These are phyloP conservation scores for Lasiodiplodia sp. DNA, from an alignment of 2,329 filamentous ascomycete genomes.

Conservation along the genomic window DNA sequence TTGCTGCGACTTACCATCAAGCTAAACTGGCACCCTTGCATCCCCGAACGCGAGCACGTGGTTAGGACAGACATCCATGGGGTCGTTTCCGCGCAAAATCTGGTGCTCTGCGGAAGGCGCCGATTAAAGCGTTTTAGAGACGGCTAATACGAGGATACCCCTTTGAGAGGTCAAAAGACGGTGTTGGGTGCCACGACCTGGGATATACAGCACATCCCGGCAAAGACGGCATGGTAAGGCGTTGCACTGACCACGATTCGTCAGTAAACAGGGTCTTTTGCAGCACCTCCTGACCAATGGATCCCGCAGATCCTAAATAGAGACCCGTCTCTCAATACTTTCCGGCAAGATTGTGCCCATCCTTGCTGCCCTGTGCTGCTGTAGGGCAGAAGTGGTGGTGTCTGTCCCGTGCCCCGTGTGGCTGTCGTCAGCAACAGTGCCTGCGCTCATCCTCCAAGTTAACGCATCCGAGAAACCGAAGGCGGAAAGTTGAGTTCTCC, in stretches of 20 bases:
- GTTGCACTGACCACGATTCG: constrained; percentile 17
- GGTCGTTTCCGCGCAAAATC: background rate
- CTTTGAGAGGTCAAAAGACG: constrained; percentile 14
- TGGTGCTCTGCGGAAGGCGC: background rate
- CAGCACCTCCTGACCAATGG: constrained; percentile 2
- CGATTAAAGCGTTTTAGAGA: background rate
- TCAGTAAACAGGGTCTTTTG: constrained; percentile 6
- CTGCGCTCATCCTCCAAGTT: background rate
- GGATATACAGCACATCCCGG: constrained; percentile 19
- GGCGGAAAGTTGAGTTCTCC: background rate
- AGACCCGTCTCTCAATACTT: constrained; percentile 4
- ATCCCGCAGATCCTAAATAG: background rate
- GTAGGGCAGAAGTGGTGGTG: constrained; percentile 17
- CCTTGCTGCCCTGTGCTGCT: constrained; percentile 8
- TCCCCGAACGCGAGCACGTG: constrained; percentile 10
- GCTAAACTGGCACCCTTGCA: constrained; percentile 9
- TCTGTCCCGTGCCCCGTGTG: background rate
- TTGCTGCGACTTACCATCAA: constrained; percentile 9
- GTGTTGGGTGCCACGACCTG: constrained; percentile 8
- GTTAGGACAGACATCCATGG: constrained; percentile 3
- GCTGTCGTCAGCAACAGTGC: background rate
- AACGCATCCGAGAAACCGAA: background rate
- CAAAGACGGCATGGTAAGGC: constrained; percentile 16
- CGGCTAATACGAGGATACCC: background rate
- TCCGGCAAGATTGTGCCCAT: background rate